A percentile compares a stretch with the other conserved stretches of the same genome.
phyloP scores from a whole-genome alignment of 164 flowering plant species.

The Vitis labrusca region DNA sequence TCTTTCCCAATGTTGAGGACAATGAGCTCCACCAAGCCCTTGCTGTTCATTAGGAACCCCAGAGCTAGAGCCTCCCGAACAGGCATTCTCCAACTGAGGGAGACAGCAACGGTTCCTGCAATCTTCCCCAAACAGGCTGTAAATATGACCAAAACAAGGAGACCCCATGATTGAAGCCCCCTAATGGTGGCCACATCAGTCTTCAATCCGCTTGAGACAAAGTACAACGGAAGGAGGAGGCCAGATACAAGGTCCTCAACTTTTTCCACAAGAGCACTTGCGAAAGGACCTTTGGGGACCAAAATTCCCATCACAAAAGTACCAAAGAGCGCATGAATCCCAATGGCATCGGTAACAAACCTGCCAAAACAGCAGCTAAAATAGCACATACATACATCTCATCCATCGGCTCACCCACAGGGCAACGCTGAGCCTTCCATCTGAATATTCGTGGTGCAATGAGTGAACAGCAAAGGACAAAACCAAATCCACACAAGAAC shows the following conservation, averaged over 20 bases:
- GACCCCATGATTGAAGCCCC: conserved; percentile 61
- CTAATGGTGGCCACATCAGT: conserved; percentile 51
- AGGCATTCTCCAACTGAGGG: conserved; percentile 37
- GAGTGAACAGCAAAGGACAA: too few species aligned
- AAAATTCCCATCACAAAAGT: too few species aligned
- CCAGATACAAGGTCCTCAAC: conserved; percentile 69
- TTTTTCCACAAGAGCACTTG: conserved; percentile 52
- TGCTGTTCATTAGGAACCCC: conserved; percentile 63
- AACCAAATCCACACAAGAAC: too few species aligned
- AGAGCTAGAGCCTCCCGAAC: conserved; percentile 45
- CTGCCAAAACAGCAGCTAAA: too few species aligned
- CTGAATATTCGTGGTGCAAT: too few species aligned
- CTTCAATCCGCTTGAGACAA: conserved; percentile 65
- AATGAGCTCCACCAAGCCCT: conserved; percentile 60
- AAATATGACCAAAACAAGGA: conserved; percentile 48
- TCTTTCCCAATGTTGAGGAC: conserved; percentile 58
- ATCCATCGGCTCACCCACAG: too few species aligned
- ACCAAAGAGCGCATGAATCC: too few species aligned
- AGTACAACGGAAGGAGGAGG: conserved; percentile 55
- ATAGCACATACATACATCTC: too few species aligned
- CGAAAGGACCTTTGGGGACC: too few species aligned
- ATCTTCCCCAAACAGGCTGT: conserved; percentile 64
- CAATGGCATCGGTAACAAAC: too few species aligned
- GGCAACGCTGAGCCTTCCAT: too few species aligned
- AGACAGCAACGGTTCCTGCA: conserved; percentile 42